These are phyloP conservation scores for Ceratocystis cubensis DNA, from an alignment of 2,329 filamentous ascomycete species.

Conservation along the genomic window DNA sequence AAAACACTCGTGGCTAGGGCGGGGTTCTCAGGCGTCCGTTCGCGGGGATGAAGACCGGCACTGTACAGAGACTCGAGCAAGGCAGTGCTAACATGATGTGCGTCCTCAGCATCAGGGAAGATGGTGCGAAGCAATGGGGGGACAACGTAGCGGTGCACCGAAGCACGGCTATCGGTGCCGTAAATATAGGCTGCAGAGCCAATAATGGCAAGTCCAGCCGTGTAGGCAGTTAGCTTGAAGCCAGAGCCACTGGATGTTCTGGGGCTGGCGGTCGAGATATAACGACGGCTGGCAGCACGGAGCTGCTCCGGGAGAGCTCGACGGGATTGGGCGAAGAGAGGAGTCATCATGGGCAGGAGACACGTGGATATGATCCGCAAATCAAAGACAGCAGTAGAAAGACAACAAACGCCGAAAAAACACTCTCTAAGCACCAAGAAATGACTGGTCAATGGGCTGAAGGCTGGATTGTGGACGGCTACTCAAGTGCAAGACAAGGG, in stretches of 20 bases:
- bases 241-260: constrained; percentile 24
- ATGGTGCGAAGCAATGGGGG: constrained; percentile 53
- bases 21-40: constrained; percentile 44
- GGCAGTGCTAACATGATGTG: constrained; percentile 68
- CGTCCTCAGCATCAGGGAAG: constrained; percentile 72
- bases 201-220: constrained; percentile 32
- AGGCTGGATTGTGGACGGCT: constrained; percentile 6
- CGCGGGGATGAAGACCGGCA: constrained; percentile 67
- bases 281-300: constrained; percentile 24
- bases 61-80: constrained; percentile 60
- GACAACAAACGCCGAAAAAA: background rate
- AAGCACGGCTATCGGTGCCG: constrained; percentile 61
- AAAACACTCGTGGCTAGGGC: constrained; percentile 47
- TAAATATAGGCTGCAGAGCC: constrained; percentile 49
- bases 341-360: constrained; percentile 21
- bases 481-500: background rate
- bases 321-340: constrained; percentile 21
- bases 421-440: background rate
- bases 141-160: constrained; percentile 53
- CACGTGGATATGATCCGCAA: background rate
- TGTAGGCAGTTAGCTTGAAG: constrained; percentile 31
- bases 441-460: constrained; percentile 12
- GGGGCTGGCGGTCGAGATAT: constrained; percentile 28
- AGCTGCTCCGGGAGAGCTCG: constrained; percentile 18
- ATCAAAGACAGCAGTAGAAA: background rate